Conservation (phyloP, 225 moss, liverwort and hornwort genomes). For the Rhytidiadelphus loreus region DNA sequence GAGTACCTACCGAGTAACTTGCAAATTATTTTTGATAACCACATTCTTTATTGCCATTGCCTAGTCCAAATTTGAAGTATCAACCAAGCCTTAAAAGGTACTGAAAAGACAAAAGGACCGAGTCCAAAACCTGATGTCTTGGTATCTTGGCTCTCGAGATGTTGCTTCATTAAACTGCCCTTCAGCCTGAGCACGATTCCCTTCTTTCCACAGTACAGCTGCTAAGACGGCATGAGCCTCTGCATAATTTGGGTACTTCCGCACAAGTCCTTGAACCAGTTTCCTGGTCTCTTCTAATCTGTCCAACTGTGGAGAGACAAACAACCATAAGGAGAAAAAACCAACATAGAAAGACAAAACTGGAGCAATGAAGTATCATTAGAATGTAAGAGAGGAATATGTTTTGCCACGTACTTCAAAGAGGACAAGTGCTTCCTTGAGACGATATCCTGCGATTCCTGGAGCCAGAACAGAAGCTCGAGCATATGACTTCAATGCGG, state of each 20-base stretch:
- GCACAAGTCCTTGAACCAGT: constrained; percentile 80
- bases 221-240: constrained; percentile 92
- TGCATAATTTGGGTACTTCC: constrained; percentile 90
- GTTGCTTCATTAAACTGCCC: constrained; percentile 82
- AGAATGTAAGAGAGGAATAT: not conserved
- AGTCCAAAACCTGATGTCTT: constrained; percentile 47
- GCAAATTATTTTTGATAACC: not conserved
- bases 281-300: constrained; percentile 70
- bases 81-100: not conserved
- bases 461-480: constrained; percentile 81
- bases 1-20: not conserved
- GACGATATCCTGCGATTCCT: constrained; percentile 93
- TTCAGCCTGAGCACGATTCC: constrained; percentile 67
- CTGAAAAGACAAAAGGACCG: not conserved
- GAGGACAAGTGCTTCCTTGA: constrained; percentile 77
- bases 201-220: constrained; percentile 84
- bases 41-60: not conserved
- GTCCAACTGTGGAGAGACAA: constrained; percentile 47
- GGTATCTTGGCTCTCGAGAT: constrained; percentile 59
- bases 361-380: not conserved
- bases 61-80: not conserved
- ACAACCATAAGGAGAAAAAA: not conserved
- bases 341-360: not conserved
- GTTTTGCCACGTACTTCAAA: constrained; percentile 51
- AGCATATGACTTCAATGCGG: constrained; percentile 66